Conservation (phyloP, 805 yeast genomes). For the Saccharomyces jurei region DNA sequence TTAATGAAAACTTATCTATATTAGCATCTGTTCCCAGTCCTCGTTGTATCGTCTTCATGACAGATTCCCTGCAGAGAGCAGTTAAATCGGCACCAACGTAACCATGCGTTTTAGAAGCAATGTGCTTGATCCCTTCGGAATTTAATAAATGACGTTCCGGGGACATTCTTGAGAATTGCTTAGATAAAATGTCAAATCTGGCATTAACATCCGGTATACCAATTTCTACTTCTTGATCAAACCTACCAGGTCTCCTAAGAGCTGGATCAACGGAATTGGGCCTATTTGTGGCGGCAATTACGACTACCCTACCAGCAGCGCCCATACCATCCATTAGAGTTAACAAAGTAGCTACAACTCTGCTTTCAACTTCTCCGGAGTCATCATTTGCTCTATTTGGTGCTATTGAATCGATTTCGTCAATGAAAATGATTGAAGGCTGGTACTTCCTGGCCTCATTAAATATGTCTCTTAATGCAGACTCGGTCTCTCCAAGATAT, state of each 20-base stretch:
- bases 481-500: constrained; percentile 91
- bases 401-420: constrained; percentile 87
- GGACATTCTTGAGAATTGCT: constrained; percentile 46
- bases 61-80: constrained; percentile 82
- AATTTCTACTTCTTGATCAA: constrained; percentile 82
- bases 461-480: constrained; percentile 70
- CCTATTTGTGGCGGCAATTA: constrained; percentile 67
- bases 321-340: constrained; percentile 77
- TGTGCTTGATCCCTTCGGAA: constrained; percentile 44
- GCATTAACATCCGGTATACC: constrained; percentile 86
- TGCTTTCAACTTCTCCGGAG: constrained; percentile 78
- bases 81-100: constrained; percentile 94
- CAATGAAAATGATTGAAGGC: constrained; percentile 83
- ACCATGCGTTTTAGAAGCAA: constrained; percentile 85
- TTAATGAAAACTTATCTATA: constrained; percentile 32
- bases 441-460: constrained; percentile 78
- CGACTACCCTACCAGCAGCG: constrained; percentile 54
- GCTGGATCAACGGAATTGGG: constrained; percentile 66
- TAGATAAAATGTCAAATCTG: constrained; percentile 60
- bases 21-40: constrained; percentile 33
- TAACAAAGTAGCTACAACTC: constrained; percentile 83
- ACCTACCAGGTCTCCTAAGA: constrained; percentile 77
- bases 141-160: constrained; percentile 42
- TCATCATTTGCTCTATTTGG: constrained; percentile 82
- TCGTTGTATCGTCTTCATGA: constrained; percentile 69